Percentiles rank a stretch among this genome's conserved stretches.
Conservation (phyloP, 768 basidiomycete genomes). For the Lactarius sanguifluus region DNA sequence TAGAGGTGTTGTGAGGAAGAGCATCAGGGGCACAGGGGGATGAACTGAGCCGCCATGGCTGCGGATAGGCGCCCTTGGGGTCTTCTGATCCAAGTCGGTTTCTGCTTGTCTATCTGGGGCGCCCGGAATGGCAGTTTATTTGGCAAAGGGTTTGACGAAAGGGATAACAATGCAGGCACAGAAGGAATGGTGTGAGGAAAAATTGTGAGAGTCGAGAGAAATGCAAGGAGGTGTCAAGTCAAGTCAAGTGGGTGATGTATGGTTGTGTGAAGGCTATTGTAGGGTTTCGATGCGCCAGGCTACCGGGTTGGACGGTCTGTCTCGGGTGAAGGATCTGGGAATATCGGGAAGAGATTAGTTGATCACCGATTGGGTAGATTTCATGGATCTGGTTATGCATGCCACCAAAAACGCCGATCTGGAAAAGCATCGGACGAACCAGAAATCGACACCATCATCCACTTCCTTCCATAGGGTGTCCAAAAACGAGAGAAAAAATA, state of each 20-base stretch:
- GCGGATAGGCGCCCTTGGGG: slow-evolving; percentile 21
- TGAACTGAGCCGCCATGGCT: slow-evolving; percentile 9
- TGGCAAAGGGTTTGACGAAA: slow-evolving; percentile 18
- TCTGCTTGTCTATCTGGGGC: slow-evolving; percentile 20
- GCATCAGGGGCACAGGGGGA: slow-evolving; percentile 10
- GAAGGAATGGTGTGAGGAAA: slow-evolving; percentile 6
- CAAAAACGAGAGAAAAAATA: not conserved
- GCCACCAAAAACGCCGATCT: slow-evolving; percentile 30
- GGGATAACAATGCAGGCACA: slow-evolving; percentile 15
- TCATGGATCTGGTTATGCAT: slow-evolving; percentile 30
- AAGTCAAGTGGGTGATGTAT: not conserved
- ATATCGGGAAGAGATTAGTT: slow-evolving; percentile 31
- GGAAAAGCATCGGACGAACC: slow-evolving; percentile 25
- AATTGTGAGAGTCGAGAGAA: slow-evolving; percentile 2
- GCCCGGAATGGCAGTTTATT: slow-evolving; percentile 17
- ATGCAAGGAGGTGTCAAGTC: not conserved
- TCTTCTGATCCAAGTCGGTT: slow-evolving; percentile 26
- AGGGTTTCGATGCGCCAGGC: slow-evolving; percentile 20
- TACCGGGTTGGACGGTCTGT: slow-evolving; percentile 20
- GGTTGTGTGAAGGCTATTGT: slow-evolving; percentile 1
- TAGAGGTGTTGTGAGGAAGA: not conserved
- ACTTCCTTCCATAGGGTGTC: not conserved
- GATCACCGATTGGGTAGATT: slow-evolving; percentile 32
- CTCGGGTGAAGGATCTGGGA: slow-evolving; percentile 29
- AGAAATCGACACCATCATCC: slow-evolving; percentile 5